These are phyloP conservation scores for Flaveria linearis DNA, from an alignment of 129 eudicot genomes.

Conservation along the genomic window DNA sequence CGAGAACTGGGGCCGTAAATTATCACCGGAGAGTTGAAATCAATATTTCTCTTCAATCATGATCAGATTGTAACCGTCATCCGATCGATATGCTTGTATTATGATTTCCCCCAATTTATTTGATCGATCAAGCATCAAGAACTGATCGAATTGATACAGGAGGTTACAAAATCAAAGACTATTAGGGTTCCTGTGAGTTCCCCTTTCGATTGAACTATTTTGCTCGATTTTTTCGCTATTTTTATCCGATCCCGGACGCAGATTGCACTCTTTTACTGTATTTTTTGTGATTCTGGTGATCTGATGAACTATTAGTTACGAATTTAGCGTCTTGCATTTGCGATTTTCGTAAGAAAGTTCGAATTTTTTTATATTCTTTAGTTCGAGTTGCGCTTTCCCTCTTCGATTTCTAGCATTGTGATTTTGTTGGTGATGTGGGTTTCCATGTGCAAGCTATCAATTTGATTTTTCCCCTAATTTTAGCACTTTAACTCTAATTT, in stretches of 20 bases:
- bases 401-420: slow-evolving; percentile 22
- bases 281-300: background rate
- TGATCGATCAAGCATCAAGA: background rate
- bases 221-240: slow-evolving; percentile 10
- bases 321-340: slow-evolving; percentile 10
- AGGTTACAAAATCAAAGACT: background rate
- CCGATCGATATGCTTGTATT: background rate
- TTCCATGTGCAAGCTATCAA: background rate
- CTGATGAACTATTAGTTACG: slow-evolving; percentile 8
- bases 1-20: background rate
- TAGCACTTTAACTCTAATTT: slow-evolving; percentile 22
- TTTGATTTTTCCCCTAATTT: slow-evolving; percentile 20
- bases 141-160: slow-evolving; percentile 8
- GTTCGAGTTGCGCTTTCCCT: background rate
- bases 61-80: background rate
- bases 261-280: background rate
- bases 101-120: background rate
- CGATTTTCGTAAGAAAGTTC: background rate
- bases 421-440: background rate
- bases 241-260: slow-evolving; percentile 8
- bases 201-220: slow-evolving; percentile 30
- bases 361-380: background rate
- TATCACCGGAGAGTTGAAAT: slow-evolving; percentile 10
- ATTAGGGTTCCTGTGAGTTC: slow-evolving; percentile 43
- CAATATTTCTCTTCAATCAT: background rate